A percentile compares a stretch with the other conserved stretches of the same genome.
These are phyloP conservation scores for Daldinia caldariorum DNA, from an alignment of 495 filamentous ascomycete genomes.

Conservation along the genomic window DNA sequence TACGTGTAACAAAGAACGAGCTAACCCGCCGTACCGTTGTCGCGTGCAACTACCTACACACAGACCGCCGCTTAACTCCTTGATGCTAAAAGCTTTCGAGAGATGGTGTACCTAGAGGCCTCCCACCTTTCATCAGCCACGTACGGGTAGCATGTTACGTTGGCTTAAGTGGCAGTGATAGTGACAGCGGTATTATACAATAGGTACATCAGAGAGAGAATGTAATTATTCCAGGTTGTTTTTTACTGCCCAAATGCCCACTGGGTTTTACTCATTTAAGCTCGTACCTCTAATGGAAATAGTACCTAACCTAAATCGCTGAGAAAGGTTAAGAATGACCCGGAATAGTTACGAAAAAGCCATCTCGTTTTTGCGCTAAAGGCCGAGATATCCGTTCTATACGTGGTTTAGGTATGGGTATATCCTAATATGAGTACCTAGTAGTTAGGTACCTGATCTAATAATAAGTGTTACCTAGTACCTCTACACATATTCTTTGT, in stretches of 20 bases:
- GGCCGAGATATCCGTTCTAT: constrained; percentile 27
- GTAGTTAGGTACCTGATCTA: neutral
- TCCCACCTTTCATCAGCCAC: constrained; percentile 36
- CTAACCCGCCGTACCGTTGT: too few relatives aligned
- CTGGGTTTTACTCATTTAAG: neutral
- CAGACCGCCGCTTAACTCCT: constrained; percentile 29
- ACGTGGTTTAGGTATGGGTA: neutral
- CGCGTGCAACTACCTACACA: too few relatives aligned
- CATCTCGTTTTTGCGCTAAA: constrained; percentile 24
- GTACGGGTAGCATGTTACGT: constrained; percentile 26
- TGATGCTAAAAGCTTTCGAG: neutral
- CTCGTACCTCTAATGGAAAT: neutral
- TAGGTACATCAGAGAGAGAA: constrained; percentile 1
- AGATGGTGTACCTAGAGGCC: constrained; percentile 15
- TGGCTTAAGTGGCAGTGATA: neutral
- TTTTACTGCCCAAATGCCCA: neutral
- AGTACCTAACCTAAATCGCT: neutral
- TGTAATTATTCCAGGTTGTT: too few relatives aligned
- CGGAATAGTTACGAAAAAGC: neutral
- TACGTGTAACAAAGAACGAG: neutral
- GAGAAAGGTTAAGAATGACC: neutral
- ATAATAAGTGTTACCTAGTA: neutral
- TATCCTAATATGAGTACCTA: neutral
- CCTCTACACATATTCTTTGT: neutral
- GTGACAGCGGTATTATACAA: constrained; percentile 5